Conservation (phyloP, 805 yeast species). For the Yamadazyma laniorum region DNA sequence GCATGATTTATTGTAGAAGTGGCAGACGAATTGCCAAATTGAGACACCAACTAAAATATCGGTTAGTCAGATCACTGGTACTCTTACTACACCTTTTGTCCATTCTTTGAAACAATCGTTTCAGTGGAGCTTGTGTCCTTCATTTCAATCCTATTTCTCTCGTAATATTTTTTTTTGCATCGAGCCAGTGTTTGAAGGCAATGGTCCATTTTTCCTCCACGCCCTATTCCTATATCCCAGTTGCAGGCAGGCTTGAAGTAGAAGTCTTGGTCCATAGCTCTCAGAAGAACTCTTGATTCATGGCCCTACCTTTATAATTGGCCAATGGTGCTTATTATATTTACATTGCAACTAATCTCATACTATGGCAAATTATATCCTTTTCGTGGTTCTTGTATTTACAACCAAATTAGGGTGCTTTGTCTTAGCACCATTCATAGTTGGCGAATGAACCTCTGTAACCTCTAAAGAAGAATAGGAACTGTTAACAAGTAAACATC, state of each 20-base stretch:
- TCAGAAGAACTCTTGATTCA: too few relatives aligned
- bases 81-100: too few relatives aligned
- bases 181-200: slow-evolving; percentile 1
- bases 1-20: too few relatives aligned
- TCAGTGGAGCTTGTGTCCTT: too few relatives aligned
- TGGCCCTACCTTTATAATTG: neutral
- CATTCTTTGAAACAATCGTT: too few relatives aligned
- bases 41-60: too few relatives aligned
- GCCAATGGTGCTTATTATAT: slow-evolving; percentile 10
- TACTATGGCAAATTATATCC: slow-evolving; percentile 5
- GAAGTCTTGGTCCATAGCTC: too few relatives aligned
- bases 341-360: slow-evolving; percentile 8
- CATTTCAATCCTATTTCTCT: too few relatives aligned
- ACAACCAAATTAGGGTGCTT: slow-evolving; percentile 8
- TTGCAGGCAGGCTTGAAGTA: slow-evolving; percentile 11
- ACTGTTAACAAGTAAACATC: neutral
- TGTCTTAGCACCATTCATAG: slow-evolving; percentile 1
- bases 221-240: slow-evolving; percentile 8
- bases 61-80: too few relatives aligned
- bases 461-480: neutral
- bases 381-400: slow-evolving; percentile 8
- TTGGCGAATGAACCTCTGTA: neutral
- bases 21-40: too few relatives aligned
- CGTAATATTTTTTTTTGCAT: slow-evolving; percentile 3
- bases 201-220: slow-evolving; percentile 3